Evolutionary conservation across 1,284 basidiomycete species (phyloP).

Genomic region (Tranzscheliella williamsii): DNA sequence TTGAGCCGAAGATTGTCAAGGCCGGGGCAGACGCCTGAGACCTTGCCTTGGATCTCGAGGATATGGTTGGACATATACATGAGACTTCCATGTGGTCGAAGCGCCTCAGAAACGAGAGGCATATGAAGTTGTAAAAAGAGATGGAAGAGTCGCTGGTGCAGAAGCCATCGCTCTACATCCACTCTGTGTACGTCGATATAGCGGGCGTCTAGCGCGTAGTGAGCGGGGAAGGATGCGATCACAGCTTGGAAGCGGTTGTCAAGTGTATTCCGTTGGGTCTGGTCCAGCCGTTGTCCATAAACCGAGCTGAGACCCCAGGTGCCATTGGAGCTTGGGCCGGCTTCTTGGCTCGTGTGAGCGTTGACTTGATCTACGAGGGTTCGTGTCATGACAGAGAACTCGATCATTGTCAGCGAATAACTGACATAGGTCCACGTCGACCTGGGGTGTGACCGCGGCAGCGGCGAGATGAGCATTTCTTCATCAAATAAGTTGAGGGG

Average conservation of each 20-base stretch:
- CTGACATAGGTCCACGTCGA: conserved; percentile 33
- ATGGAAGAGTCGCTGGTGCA: conserved; percentile 27
- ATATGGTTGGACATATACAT: conserved; percentile 34
- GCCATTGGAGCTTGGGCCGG: conserved; percentile 4
- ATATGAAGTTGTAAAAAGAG: conserved; percentile 28
- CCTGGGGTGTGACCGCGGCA: conserved; percentile 15
- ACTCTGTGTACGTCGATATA: conserved; percentile 11
- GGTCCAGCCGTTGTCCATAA: conserved; percentile 19
- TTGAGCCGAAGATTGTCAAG: conserved; percentile 15
- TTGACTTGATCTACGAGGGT: conserved; percentile 32
- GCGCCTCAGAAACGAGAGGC: conserved; percentile 23
- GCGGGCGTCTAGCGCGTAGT: conserved; percentile 27
- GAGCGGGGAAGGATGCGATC: conserved; percentile 19
- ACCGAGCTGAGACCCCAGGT: conserved; percentile 22
- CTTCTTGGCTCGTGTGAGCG: conserved; percentile 10
- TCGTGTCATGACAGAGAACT: conserved; percentile 26
- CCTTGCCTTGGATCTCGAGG: conserved; percentile 33
- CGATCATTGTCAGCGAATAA: conserved; percentile 20
- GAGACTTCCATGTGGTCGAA: conserved; percentile 19
- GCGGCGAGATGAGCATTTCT: conserved; percentile 12
- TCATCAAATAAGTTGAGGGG: conserved; percentile 33
- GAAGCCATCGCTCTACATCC: conserved; percentile 30
- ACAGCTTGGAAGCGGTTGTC: conserved; percentile 25
- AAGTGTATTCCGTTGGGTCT: conserved; percentile 15
- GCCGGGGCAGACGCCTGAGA: conserved; percentile 6